A percentile compares a stretch with the other conserved stretches of the same genome.
Evolutionary conservation across 352 stramenopile species (phyloP).

Genomic region (Globisporangium takayamanum): DNA sequence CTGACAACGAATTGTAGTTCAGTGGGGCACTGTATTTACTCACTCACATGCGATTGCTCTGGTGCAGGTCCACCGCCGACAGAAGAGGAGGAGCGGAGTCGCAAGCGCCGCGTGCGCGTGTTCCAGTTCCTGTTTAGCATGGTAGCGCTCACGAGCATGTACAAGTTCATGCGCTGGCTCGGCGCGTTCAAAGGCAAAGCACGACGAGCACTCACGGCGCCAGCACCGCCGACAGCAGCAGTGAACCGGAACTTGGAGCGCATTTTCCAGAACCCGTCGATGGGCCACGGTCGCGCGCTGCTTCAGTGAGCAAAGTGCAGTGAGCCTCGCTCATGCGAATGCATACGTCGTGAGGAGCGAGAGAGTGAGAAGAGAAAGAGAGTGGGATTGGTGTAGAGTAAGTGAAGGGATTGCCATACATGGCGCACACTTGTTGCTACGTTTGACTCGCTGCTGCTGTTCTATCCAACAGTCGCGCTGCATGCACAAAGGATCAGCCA

Average conservation of each 20-base stretch:
- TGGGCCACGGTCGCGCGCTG: conserved; percentile 6
- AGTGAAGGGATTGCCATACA: neutral
- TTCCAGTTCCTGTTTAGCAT: conserved; percentile 78
- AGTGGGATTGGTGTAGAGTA: conserved; percentile 4
- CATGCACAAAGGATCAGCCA: conserved; percentile 15
- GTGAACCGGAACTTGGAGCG: conserved; percentile 45
- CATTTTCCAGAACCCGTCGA: conserved; percentile 66
- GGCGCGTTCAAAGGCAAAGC: conserved; percentile 30
- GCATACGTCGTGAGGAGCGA: neutral
- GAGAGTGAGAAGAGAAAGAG: neutral
- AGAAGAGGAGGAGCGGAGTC: conserved; percentile 70
- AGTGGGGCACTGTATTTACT: neutral
- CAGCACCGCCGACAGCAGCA: conserved; percentile 21
- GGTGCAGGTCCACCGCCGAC: conserved; percentile 41
- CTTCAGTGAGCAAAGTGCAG: conserved; percentile 7
- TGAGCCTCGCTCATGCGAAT: neutral
- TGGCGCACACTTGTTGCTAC: neutral
- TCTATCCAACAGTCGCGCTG: too few species aligned
- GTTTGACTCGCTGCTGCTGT: too few species aligned
- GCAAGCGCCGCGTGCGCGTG: conserved; percentile 61
- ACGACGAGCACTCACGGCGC: conserved; percentile 28
- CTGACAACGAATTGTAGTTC: neutral
- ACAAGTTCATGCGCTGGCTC: conserved; percentile 58
- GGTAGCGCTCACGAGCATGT: conserved; percentile 37
- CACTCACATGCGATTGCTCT: neutral